Conservation (phyloP, 225 moss, liverwort and hornwort species). For the Polytrichum commune region DNA sequence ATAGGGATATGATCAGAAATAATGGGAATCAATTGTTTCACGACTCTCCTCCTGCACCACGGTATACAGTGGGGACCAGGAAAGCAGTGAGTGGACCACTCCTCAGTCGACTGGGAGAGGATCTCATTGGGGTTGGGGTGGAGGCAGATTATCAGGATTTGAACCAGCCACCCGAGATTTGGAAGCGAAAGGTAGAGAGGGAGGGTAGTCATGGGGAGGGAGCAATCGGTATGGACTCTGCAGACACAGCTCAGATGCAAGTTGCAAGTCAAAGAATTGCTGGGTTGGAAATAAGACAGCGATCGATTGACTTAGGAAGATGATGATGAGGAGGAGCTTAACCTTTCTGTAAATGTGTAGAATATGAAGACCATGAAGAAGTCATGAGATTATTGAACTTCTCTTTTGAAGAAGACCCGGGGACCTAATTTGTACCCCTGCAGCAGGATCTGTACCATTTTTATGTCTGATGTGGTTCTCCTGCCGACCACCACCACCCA, state of each 20-base stretch:
- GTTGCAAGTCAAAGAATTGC: slow-evolving; percentile 2
- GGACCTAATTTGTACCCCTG: slow-evolving; percentile 17
- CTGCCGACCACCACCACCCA: not conserved
- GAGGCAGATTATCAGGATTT: not conserved
- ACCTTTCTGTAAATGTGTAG: slow-evolving; percentile 27
- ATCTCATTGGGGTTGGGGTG: not conserved
- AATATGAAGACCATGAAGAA: slow-evolving; percentile 16
- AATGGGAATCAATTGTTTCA: not conserved
- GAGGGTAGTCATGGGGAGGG: not conserved
- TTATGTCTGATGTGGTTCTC: not conserved
- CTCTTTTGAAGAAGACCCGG: slow-evolving; percentile 4
- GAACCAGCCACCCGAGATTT: not conserved
- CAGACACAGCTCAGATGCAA: not conserved
- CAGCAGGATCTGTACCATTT: not conserved
- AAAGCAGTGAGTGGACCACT: slow-evolving; percentile 1
- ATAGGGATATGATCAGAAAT: not conserved
- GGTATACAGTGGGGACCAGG: not conserved
- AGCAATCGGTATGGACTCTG: not conserved
- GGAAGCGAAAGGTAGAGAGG: slow-evolving; percentile 8
- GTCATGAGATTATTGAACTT: slow-evolving; percentile 12
- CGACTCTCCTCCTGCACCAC: not conserved
- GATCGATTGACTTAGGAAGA: slow-evolving; percentile 8
- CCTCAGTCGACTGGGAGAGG: slow-evolving; percentile 1
- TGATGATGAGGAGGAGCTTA: not conserved
- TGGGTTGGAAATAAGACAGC: slow-evolving; percentile 24